phyloP scores from a whole-genome alignment of 2,329 filamentous ascomycete species.

The Blumeria graminis region DNA sequence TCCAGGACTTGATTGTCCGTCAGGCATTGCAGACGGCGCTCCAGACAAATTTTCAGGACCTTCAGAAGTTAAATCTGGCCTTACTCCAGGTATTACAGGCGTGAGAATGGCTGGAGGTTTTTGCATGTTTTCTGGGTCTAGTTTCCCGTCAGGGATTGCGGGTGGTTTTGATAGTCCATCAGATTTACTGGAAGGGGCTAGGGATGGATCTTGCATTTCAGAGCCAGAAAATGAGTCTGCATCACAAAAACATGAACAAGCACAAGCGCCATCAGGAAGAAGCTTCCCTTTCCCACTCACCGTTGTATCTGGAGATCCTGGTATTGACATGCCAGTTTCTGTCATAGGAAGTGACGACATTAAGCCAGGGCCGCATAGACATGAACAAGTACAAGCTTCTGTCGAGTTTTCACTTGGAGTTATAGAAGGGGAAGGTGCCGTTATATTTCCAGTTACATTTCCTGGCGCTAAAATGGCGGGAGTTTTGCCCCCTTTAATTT shows the following conservation, averaged over 20 bases:
- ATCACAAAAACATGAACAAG: slow-evolving; percentile 9
- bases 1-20: too few relatives aligned
- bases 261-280: slow-evolving; percentile 6
- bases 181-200: not conserved
- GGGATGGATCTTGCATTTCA: not conserved
- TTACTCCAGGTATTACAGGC: not conserved
- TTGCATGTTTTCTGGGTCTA: not conserved
- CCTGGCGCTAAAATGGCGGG: too few relatives aligned
- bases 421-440: too few relatives aligned
- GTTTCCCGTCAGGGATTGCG: not conserved
- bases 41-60: too few relatives aligned
- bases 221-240: slow-evolving; percentile 6
- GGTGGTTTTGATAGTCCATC: not conserved
- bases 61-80: too few relatives aligned
- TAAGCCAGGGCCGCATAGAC: not conserved
- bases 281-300: slow-evolving; percentile 6
- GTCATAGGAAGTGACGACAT: not conserved
- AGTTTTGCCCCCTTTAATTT: too few relatives aligned
- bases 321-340: slow-evolving; percentile 1
- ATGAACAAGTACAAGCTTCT: not conserved
- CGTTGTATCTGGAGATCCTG: slow-evolving; percentile 7
- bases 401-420: too few relatives aligned
- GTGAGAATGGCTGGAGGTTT: not conserved
- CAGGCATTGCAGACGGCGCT: too few relatives aligned
- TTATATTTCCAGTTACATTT: too few relatives aligned